phyloP scores from a whole-genome alignment of 73 alveolate genomes.

The Symbiodinium natans region DNA sequence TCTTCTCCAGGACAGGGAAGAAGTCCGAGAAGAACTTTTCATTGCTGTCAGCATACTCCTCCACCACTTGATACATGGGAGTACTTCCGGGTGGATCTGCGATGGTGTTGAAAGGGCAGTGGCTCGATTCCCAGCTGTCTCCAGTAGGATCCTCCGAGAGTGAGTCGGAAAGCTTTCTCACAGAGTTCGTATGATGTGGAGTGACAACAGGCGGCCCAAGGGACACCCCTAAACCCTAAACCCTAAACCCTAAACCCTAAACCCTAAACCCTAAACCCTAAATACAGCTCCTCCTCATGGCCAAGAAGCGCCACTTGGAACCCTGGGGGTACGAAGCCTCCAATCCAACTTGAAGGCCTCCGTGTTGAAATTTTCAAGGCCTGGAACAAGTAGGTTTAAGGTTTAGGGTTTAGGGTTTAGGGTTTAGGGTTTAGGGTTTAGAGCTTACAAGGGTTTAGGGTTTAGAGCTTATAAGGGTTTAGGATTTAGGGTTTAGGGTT shows the following conservation, averaged over 20 bases:
- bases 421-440: too few species aligned
- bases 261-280: not conserved
- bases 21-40: constrained; percentile 47
- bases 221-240: too few species aligned
- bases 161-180: not conserved
- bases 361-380: constrained; percentile 2
- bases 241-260: too few species aligned
- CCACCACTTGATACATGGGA: constrained; percentile 55
- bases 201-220: not conserved
- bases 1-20: constrained; percentile 51
- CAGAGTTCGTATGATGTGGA: not conserved
- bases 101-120: constrained; percentile 30
- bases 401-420: too few species aligned
- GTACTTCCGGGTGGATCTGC: constrained; percentile 63
- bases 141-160: not conserved
- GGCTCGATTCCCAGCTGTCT: constrained; percentile 24
- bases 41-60: constrained; percentile 45
- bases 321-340: constrained; percentile 4
- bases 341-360: constrained; percentile 12
- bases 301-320: constrained; percentile 19
- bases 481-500: too few species aligned
- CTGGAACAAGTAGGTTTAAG: not conserved
- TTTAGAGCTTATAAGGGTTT: too few species aligned
- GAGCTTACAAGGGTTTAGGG: too few species aligned
- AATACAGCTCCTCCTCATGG: not conserved